Evolutionary conservation across 1,284 basidiomycete species (phyloP).

Genomic region (Ustilago shanxiensis): DNA sequence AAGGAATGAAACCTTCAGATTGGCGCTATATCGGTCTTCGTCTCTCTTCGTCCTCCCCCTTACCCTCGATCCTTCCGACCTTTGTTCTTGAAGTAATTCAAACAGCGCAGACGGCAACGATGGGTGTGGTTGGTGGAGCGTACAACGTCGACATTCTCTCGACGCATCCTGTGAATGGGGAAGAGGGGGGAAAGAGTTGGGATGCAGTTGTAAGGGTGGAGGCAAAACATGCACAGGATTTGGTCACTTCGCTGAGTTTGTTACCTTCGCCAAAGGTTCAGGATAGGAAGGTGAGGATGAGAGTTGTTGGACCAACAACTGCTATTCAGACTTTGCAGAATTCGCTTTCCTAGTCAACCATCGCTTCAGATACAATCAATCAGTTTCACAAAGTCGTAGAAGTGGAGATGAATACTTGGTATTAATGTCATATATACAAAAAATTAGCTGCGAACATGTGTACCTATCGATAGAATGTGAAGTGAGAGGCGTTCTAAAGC

Average conservation of each 20-base stretch:
- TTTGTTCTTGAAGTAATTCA: slow-evolving; percentile 33
- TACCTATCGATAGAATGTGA: background rate
- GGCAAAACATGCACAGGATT: slow-evolving; percentile 25
- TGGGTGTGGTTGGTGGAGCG: slow-evolving; percentile 50
- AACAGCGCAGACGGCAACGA: slow-evolving; percentile 30
- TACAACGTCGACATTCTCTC: slow-evolving; percentile 54
- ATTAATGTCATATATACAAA: background rate
- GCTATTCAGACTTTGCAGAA: slow-evolving; percentile 28
- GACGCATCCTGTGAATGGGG: slow-evolving; percentile 1
- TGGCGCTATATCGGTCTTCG: slow-evolving; percentile 40
- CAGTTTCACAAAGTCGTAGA: too few species aligned
- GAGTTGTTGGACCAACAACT: slow-evolving; percentile 32
- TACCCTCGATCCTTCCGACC: slow-evolving; percentile 9
- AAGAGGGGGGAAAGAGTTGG: slow-evolving; percentile 4
- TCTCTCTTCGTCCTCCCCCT: slow-evolving; percentile 8
- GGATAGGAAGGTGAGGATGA: slow-evolving; percentile 10
- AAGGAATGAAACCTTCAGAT: slow-evolving; percentile 35
- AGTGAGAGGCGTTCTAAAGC: slow-evolving; percentile 28
- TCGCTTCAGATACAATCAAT: too few species aligned
- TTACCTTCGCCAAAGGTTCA: slow-evolving; percentile 24
- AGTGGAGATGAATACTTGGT: background rate
- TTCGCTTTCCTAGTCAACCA: slow-evolving; percentile 9
- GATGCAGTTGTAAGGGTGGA: slow-evolving; percentile 29
- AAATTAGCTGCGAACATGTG: background rate
- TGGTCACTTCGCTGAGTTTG: slow-evolving; percentile 28